phyloP scores from a whole-genome alignment of 176 grass and related monocot genomes.

The Guadua angustifolia region DNA sequence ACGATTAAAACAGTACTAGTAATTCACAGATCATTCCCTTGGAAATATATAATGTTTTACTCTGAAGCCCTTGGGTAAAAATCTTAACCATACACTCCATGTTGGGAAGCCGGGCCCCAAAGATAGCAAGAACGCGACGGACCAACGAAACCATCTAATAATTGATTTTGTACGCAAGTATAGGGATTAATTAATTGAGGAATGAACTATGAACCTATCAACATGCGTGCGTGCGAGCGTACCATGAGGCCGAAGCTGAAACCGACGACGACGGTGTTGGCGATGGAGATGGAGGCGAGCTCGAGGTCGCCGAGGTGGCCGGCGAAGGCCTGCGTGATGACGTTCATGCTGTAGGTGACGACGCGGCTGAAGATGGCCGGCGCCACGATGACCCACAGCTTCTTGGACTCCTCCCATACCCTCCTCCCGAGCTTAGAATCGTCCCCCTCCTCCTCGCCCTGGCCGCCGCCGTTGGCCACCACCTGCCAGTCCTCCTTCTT shows the following conservation, averaged over 20 bases:
- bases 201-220: too few relatives aligned
- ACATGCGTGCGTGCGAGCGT: not conserved
- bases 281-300: constrained; percentile 93
- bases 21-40: not conserved
- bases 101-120: not conserved
- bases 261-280: constrained; percentile 87
- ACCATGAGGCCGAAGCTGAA: constrained; percentile 98
- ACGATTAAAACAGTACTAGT: not conserved
- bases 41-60: not conserved
- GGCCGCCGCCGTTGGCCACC: not conserved
- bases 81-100: not conserved
- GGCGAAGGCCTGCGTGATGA: constrained; percentile 96
- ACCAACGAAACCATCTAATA: not conserved
- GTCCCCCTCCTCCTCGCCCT: constrained; percentile 18
- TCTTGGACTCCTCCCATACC: constrained; percentile 72
- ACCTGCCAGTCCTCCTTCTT: constrained; percentile 44
- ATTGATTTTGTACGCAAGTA: too few relatives aligned
- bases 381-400: constrained; percentile 84
- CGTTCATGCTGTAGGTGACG: constrained; percentile 89
- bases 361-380: constrained; percentile 94
- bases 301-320: constrained; percentile 95
- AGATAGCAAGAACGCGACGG: constrained; percentile 2
- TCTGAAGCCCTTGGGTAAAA: not conserved
- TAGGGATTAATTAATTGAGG: too few relatives aligned
- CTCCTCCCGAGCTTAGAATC: constrained; percentile 35